Base-by-base conservation (phyloP, 768 basidiomycete genomes). In the Kwoniella shandongensis region DNA sequence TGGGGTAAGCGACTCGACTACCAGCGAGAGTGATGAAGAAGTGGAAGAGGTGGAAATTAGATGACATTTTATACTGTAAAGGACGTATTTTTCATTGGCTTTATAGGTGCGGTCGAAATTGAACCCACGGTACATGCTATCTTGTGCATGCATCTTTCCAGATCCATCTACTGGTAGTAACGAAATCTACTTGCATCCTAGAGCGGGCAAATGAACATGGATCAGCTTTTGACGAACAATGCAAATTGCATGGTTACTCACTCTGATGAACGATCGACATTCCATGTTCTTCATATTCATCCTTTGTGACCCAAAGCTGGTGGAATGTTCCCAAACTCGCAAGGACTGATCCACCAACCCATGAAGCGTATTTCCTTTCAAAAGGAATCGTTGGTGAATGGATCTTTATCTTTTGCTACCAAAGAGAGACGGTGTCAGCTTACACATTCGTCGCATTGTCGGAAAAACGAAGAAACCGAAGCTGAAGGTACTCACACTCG, bases 261-360 rank as follows among this genome's bases (percentile, higher is more conserved):
- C 75, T 52, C 48, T 76, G 75, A 53, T 71, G 58, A 18, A 76
- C 60, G 39, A 76, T 75, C 29, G 53, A 40, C 62, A 67, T 58
- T 1, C 75, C 75, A 51, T 76, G 73, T 53, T 76, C 75, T 41
- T 73, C 67, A 53, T 72, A 76, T 55, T 76, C 74, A 29, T 73
- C 73, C 54, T 73, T 73, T 3, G 66, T 69, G 44, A 75, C 67
- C 73, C 73, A 75, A 4, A 76, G 51, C 55, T 73, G 94, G 74
- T 99, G 96, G 82, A 98, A 99, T 15, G 93, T 97, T 22, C 96
- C 96, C 70, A 98, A 78, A 70, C 89, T 91, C 0, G 88, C 93
- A 44, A 98, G 80, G 67, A 98, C 94, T 63, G 89, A 91, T 26
- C 94, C 96, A 11, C 96, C 96, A 6, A 99, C 79, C 96, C 96